Evolutionary conservation across 352 stramenopile species (phyloP).

Genomic region (Blastocystis sp.): DNA sequence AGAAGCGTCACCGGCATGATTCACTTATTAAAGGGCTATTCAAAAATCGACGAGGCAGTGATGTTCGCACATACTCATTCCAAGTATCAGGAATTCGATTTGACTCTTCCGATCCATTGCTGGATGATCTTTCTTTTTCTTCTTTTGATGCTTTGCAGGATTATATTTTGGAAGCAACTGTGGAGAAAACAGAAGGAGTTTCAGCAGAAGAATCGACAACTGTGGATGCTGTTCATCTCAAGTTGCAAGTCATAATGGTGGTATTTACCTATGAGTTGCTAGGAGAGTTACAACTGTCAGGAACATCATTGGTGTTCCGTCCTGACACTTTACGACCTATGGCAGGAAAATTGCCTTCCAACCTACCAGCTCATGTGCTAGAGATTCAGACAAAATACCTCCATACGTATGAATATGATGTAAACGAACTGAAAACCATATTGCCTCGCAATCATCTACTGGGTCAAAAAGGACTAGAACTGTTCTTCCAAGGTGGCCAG

Average conservation of each 20-base stretch:
- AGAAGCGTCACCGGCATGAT: background rate
- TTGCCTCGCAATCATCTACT: background rate
- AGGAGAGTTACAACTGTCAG: background rate
- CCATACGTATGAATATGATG: background rate
- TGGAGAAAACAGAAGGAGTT: background rate
- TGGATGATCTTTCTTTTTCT: background rate
- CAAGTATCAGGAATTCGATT: background rate
- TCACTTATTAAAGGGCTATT: background rate
- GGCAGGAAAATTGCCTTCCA: background rate
- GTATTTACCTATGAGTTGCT: background rate
- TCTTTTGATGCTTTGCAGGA: background rate
- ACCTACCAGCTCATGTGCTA: background rate
- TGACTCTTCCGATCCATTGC: background rate
- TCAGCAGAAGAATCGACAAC: background rate
- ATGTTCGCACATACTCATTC: background rate
- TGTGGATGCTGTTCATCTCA: background rate
- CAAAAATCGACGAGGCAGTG: background rate
- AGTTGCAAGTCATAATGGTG: background rate
- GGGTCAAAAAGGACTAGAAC: background rate
- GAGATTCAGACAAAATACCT: background rate
- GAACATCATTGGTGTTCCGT: background rate
- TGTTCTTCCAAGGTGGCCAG: background rate
- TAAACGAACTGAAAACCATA: background rate
- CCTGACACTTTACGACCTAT: background rate
- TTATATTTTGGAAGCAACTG: background rate